Evolutionary conservation across 148 eudicot genomes (phyloP), one percentile per base, ranked within the genome.

Genomic region (Linanthus parryae): DNA sequence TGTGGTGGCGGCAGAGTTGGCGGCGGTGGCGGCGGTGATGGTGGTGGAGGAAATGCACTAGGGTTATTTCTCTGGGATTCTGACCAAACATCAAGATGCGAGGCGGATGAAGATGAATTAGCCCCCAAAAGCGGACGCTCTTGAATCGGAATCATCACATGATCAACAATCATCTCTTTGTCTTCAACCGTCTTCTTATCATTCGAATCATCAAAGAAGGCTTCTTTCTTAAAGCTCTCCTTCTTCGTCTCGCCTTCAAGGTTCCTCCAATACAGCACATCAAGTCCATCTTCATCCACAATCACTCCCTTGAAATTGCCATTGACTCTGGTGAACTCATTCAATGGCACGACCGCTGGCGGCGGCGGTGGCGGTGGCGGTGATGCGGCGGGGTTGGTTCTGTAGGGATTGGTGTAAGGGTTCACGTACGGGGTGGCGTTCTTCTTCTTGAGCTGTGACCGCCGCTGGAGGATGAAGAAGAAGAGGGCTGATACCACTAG

Each of bases 231-330:
- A 31, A 71, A 65, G 25, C 65, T 63, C 12, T 62, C 60, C 30
- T 56, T 71, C 4, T 25, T 63, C 0, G 73, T 71, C 24, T 63
- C 74, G n/a, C 80, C 85, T 42, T 86, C 76, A 15, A 87, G 74
- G 26, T 77, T 82, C 65, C 70, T 74, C 96, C 94, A 92, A 39
- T 87, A 92, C 22, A 87, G 27, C 28, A 92, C 85, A 70, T 92
- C 99, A 66, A 87, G 49, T 7, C 99, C 99, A 53, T 82, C 80
- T 58, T 91, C 98, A 49, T 91, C 95, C 30, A 86, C 80, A 27
- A 91, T 82, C 54, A 81, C 48, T n/a, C 90, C 94, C 47, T 73
- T 87, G 0, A 86, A 19, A 30, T 69, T 79, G 11, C 84, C 88
- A 15, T 66, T 59, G 44, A 77, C 57, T 46, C 81, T 42, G 7